Evolutionary conservation across 2,329 filamentous ascomycete genomes (phyloP).

Genomic region (Ascochyta fabae): DNA sequence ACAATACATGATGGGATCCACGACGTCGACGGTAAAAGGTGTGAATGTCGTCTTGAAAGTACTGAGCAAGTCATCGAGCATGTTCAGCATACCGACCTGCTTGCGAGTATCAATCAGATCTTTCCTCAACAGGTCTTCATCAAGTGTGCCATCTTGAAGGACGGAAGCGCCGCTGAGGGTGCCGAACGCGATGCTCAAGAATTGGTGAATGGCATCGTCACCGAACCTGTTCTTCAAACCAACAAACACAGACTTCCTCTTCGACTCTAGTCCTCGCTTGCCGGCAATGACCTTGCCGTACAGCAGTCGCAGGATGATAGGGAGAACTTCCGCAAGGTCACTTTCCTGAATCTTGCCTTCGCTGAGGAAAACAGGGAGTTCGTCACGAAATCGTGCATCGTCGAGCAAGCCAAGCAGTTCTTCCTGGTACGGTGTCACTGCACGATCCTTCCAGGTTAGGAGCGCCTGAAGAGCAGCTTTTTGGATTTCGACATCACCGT

Average conservation of each 20-base stretch:
- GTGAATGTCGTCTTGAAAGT: constrained; percentile 78
- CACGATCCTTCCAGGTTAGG: constrained; percentile 84
- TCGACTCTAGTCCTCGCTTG: constrained; percentile 80
- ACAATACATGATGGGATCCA: constrained; percentile 83
- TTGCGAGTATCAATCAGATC: constrained; percentile 73
- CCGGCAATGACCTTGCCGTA: constrained; percentile 90
- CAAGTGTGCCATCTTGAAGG: constrained; percentile 58
- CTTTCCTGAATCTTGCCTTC: constrained; percentile 72
- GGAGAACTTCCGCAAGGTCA: constrained; percentile 78
- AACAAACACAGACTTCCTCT: constrained; percentile 74
- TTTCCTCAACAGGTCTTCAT: constrained; percentile 50
- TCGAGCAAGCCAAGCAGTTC: constrained; percentile 87
- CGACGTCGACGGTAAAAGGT: constrained; percentile 70
- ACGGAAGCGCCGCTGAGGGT: constrained; percentile 68
- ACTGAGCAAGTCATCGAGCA: constrained; percentile 85
- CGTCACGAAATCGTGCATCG: constrained; percentile 89
- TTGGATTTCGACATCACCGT: constrained; percentile 90
- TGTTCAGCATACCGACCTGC: constrained; percentile 89
- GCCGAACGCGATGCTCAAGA: constrained; percentile 82
- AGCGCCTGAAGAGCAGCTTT: constrained; percentile 83
- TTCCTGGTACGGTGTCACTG: constrained; percentile 79
- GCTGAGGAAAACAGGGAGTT: constrained; percentile 84
- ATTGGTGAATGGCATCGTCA: constrained; percentile 75
- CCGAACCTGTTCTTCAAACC: constrained; percentile 76
- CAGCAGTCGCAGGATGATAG: constrained; percentile 82